Conservation (phyloP, 163 green algal species). For the Chlorella variabilis region DNA sequence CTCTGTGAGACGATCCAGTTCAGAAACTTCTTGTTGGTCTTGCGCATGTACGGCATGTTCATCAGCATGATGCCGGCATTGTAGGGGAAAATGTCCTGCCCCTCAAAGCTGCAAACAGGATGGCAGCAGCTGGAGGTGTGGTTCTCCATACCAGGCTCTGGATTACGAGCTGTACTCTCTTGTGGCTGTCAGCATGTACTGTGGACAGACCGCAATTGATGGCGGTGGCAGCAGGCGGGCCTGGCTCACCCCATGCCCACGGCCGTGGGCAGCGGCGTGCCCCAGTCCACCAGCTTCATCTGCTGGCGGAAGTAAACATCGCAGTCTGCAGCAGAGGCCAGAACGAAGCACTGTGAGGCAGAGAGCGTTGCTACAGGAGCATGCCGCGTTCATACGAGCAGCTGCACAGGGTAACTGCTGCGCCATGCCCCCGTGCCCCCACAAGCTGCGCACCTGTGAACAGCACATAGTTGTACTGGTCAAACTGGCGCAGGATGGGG, state of each 20-base stretch:
- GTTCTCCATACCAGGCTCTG: too few species aligned
- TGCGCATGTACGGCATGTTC: constrained; percentile 54
- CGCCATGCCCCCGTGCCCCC: too few species aligned
- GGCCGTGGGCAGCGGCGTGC: constrained; percentile 47
- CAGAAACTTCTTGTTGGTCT: constrained; percentile 49
- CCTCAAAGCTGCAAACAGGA: constrained; percentile 43
- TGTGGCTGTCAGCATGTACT: too few species aligned
- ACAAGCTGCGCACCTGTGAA: constrained; percentile 55
- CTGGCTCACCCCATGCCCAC: constrained; percentile 50
- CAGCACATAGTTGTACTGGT: constrained; percentile 62
- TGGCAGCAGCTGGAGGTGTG: too few species aligned
- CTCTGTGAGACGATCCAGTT: constrained; percentile 44
- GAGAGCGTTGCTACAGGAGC: too few species aligned
- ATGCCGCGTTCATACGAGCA: too few species aligned
- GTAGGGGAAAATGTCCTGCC: constrained; percentile 57
- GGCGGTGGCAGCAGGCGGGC: too few species aligned
- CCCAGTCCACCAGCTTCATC: constrained; percentile 56
- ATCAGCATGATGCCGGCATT: constrained; percentile 65
- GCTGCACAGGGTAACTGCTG: too few species aligned
- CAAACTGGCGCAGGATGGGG: constrained; percentile 41
- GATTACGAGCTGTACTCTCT: too few species aligned
- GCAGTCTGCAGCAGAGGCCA: constrained; percentile 39
- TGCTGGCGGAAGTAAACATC: constrained; percentile 60
- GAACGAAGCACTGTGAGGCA: too few species aligned
- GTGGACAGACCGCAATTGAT: too few species aligned